These are phyloP conservation scores for Globisporangium echinulatum DNA, from an alignment of 352 stramenopile species.

Conservation along the genomic window DNA sequence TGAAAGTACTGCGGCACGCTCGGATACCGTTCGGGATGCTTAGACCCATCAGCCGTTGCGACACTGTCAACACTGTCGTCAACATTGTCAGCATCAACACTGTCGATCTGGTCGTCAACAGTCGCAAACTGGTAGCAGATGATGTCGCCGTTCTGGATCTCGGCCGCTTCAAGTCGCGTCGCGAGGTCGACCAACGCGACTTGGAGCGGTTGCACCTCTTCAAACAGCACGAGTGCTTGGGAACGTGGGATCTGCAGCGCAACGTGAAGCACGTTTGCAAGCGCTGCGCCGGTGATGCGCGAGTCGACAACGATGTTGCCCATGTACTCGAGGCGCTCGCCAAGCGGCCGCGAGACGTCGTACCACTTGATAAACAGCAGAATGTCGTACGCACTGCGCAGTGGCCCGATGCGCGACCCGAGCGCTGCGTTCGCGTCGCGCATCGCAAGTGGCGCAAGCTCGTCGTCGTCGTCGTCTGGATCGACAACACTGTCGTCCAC, in stretches of 20 bases:
- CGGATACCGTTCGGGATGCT: slow-evolving; percentile 40
- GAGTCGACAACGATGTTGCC: slow-evolving; percentile 72
- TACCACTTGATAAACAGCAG: slow-evolving; percentile 86
- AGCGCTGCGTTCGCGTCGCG: background rate
- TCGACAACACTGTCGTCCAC: slow-evolving; percentile 1
- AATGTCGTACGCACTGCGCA: slow-evolving; percentile 40
- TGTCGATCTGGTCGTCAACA: slow-evolving; percentile 15
- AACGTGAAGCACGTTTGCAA: slow-evolving; percentile 45
- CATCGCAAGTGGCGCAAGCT: background rate
- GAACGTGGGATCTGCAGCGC: slow-evolving; percentile 41
- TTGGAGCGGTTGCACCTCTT: slow-evolving; percentile 64
- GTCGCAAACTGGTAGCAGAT: slow-evolving; percentile 70
- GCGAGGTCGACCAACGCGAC: slow-evolving; percentile 55
- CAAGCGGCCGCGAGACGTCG: slow-evolving; percentile 47
- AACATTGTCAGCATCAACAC: slow-evolving; percentile 6
- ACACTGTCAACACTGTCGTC: slow-evolving; percentile 17
- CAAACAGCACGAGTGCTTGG: slow-evolving; percentile 59
- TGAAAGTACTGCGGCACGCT: slow-evolving; percentile 75
- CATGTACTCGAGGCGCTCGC: slow-evolving; percentile 69
- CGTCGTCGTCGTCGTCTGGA: slow-evolving; percentile 11
- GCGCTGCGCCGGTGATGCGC: slow-evolving; percentile 43
- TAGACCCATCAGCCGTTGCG: slow-evolving; percentile 5
- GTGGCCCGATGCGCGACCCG: slow-evolving; percentile 6
- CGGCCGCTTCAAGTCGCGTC: slow-evolving; percentile 29
- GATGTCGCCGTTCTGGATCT: slow-evolving; percentile 84